Evolutionary conservation across 1,284 basidiomycete genomes (phyloP), one percentile per base, ranked within the genome.

Genomic region (Fereydounia khargensis): DNA sequence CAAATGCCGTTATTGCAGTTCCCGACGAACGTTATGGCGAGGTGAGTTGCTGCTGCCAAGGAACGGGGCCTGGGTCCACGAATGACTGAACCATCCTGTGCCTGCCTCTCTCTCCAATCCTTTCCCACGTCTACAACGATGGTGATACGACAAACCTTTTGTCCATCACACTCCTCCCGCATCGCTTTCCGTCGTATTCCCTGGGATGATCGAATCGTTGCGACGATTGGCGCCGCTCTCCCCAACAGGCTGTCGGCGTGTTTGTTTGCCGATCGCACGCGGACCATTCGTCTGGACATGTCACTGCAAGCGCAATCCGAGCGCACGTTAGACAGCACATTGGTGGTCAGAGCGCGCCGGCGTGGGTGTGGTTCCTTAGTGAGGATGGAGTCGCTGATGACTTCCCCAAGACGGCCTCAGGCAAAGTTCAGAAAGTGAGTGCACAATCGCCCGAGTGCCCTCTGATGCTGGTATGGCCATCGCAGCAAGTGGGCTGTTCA

Each of bases 381-480:
- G 84, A 87, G 64, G 83, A 85, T 20, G 83, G 81, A 4, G 77
- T 78, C 6, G 77, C 79, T 7, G 73, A 77, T 18, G 85, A 87
- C 55, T 74, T 90, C 10, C 89, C 89, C 1, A 89, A 88, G 79
- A 91, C 88, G 6, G 87, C 86, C 16, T 90, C 88, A 61, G 89
- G 89, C 33, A 91, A 91, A 76, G 84, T 91, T 28, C 83, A 84
- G 84, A 91, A 91, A 78, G 86, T 89, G 38, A 35, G 53, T 47
- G n/a, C 8, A 17, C 35, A 38, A n/a, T n/a, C n/a, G n/a, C n/a
- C n/a, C n/a, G n/a, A n/a, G n/a, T n/a, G n/a, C n/a, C n/a, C n/a
- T n/a, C n/a, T n/a, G n/a, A n/a, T n/a, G n/a, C n/a, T n/a, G n/a
- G n/a, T n/a, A n/a, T n/a, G n/a, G n/a, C n/a, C n/a, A n/a, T n/a